A percentile compares a stretch with the other conserved stretches of the same genome.
phyloP scores from a whole-genome alignment of 169 alveolate species.

The Plasmodium berghei region DNA sequence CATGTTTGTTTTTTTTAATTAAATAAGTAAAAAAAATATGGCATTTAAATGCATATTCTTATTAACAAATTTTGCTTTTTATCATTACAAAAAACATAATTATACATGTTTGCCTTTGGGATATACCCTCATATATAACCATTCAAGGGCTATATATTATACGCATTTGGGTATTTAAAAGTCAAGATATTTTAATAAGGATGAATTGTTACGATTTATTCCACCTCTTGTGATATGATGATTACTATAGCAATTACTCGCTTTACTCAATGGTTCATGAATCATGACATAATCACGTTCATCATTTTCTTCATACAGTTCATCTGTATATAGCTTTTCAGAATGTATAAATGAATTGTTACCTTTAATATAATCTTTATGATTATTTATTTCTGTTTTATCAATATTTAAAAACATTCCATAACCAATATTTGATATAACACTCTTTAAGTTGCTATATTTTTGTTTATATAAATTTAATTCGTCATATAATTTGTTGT shows the following conservation, averaged over 20 bases:
- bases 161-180: not conserved
- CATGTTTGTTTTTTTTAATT: too few species aligned
- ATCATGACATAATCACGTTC: slow-evolving; percentile 69
- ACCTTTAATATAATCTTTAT: slow-evolving; percentile 2
- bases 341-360: slow-evolving; percentile 7
- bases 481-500: slow-evolving; percentile 56
- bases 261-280: slow-evolving; percentile 5
- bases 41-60: not conserved
- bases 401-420: slow-evolving; percentile 51
- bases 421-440: slow-evolving; percentile 75
- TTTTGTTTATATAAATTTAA: slow-evolving; percentile 47
- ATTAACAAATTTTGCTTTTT: not conserved
- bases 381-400: not conserved
- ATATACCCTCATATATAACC: too few species aligned
- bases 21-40: too few species aligned
- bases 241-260: slow-evolving; percentile 6
- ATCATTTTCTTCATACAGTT: not conserved
- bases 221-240: slow-evolving; percentile 8
- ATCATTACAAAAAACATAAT: too few species aligned
- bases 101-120: too few species aligned
- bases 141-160: too few species aligned
- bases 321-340: slow-evolving; percentile 18
- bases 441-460: slow-evolving; percentile 37
- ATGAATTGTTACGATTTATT: slow-evolving; percentile 24
- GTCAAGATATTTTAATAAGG: slow-evolving; percentile 52